phyloP scores from a whole-genome alignment of 768 basidiomycete genomes.

The Mycena chlorophos region DNA sequence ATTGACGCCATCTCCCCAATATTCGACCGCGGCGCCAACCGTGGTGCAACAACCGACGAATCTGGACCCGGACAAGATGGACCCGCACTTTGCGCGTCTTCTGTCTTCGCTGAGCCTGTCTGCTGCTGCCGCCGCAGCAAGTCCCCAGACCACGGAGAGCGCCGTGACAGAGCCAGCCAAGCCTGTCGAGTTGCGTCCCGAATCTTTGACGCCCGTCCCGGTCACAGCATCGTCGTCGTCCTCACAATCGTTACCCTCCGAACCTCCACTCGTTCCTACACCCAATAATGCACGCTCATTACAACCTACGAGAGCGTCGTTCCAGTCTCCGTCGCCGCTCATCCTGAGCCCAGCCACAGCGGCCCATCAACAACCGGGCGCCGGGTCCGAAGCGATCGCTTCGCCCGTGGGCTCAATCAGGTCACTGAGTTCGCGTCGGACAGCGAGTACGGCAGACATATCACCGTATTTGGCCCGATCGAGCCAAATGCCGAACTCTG shows the following conservation, averaged over 20 bases:
- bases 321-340: slow-evolving; percentile 21
- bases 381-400: slow-evolving; percentile 16
- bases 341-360: slow-evolving; percentile 16
- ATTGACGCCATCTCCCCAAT: slow-evolving; percentile 64
- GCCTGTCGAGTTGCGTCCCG: slow-evolving; percentile 12
- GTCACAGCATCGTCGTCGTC: slow-evolving; percentile 23
- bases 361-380: slow-evolving; percentile 8
- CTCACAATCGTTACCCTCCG: slow-evolving; percentile 12
- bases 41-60: slow-evolving; percentile 35
- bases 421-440: slow-evolving; percentile 35
- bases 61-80: slow-evolving; percentile 41
- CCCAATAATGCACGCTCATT: slow-evolving; percentile 12
- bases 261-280: slow-evolving; percentile 10
- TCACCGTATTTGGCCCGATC: slow-evolving; percentile 67
- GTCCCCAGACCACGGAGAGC: slow-evolving; percentile 10
- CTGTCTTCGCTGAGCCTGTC: slow-evolving; percentile 65
- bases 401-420: slow-evolving; percentile 27
- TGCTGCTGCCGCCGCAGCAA: slow-evolving; percentile 31
- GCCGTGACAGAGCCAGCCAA: slow-evolving; percentile 16
- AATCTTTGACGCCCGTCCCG: slow-evolving; percentile 26
- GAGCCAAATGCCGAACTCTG: slow-evolving; percentile 53
- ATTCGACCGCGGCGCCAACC: slow-evolving; percentile 39
- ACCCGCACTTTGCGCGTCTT: slow-evolving; percentile 72
- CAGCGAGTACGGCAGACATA: slow-evolving; percentile 61
- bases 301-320: slow-evolving; percentile 12